These are phyloP conservation scores for Mayamaea pseudoterrestris DNA, from an alignment of 108 stramenopile species.

Conservation along the genomic window DNA sequence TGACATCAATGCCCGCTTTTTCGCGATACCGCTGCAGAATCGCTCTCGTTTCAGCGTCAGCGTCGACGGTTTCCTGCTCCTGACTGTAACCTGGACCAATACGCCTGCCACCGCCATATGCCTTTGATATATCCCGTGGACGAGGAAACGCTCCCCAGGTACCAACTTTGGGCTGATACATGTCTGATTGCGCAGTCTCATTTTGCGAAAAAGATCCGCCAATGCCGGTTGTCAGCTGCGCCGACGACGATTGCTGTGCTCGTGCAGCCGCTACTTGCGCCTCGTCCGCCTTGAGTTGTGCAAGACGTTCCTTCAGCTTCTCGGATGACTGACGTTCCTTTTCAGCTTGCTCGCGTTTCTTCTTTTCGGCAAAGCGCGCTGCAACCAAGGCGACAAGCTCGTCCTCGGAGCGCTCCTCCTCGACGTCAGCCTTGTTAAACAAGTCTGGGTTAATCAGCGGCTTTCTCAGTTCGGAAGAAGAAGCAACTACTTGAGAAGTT, in stretches of 20 bases:
- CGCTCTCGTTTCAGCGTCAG: slow-evolving; percentile 28
- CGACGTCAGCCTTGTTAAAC: slow-evolving; percentile 18
- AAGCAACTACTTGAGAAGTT: background rate
- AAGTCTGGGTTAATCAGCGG: slow-evolving; percentile 17
- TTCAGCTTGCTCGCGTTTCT: slow-evolving; percentile 13
- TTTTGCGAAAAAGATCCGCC: slow-evolving; percentile 58
- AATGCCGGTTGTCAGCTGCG: slow-evolving; percentile 48
- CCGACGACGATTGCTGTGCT: background rate
- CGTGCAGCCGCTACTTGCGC: slow-evolving; percentile 1
- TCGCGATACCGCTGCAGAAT: slow-evolving; percentile 45
- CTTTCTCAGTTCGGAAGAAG: background rate
- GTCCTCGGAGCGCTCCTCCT: slow-evolving; percentile 50
- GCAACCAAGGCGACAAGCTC: slow-evolving; percentile 55
- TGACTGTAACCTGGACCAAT: slow-evolving; percentile 64
- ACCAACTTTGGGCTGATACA: slow-evolving; percentile 57
- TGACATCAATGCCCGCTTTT: slow-evolving; percentile 69
- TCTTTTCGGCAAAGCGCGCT: slow-evolving; percentile 31
- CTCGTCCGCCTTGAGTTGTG: background rate
- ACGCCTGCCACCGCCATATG: slow-evolving; percentile 83
- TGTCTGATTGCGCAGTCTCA: slow-evolving; percentile 13
- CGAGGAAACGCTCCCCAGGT: slow-evolving; percentile 89
- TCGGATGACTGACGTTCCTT: slow-evolving; percentile 7
- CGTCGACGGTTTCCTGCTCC: slow-evolving; percentile 18
- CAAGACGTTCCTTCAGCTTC: slow-evolving; percentile 1
- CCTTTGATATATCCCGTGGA: slow-evolving; percentile 84